Conservation (phyloP, 345 rosid genomes). For the Heritiera littoralis region DNA sequence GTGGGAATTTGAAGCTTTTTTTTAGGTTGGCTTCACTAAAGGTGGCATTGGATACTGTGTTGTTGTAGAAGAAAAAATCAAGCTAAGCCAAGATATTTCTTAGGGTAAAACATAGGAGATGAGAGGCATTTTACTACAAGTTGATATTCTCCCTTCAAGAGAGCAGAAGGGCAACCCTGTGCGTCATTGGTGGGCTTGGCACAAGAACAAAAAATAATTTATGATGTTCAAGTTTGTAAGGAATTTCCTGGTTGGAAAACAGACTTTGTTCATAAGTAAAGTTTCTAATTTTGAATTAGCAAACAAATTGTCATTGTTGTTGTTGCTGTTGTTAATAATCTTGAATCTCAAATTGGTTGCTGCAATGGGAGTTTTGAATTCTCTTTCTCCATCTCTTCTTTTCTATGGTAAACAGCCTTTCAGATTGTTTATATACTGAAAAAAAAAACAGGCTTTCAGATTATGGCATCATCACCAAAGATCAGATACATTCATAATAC, state of each 20-base stretch:
- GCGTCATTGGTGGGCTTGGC: conserved; percentile 30
- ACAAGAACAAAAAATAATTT: conserved; percentile 29
- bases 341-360: conserved; percentile 10
- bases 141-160: conserved; percentile 10
- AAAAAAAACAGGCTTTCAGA: conserved; percentile 9
- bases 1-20: conserved; percentile 45
- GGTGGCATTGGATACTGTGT: not conserved
- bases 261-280: conserved; percentile 14
- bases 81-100: conserved; percentile 23
- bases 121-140: conserved; percentile 21
- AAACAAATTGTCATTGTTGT: not conserved
- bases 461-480: not conserved
- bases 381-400: conserved; percentile 9
- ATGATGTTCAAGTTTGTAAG: conserved; percentile 33
- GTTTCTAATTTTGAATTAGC: conserved; percentile 10
- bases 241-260: conserved; percentile 24
- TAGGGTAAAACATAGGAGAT: conserved; percentile 27
- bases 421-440: not conserved
- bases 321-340: not conserved
- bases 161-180: conserved; percentile 23
- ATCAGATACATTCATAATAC: not conserved
- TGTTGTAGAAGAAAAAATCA: conserved; percentile 15
- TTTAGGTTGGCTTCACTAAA: conserved; percentile 50
- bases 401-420: conserved; percentile 4
- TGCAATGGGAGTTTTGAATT: conserved; percentile 1